Conservation (phyloP, 352 stramenopile species). For the Phytophthora hibernalis region DNA sequence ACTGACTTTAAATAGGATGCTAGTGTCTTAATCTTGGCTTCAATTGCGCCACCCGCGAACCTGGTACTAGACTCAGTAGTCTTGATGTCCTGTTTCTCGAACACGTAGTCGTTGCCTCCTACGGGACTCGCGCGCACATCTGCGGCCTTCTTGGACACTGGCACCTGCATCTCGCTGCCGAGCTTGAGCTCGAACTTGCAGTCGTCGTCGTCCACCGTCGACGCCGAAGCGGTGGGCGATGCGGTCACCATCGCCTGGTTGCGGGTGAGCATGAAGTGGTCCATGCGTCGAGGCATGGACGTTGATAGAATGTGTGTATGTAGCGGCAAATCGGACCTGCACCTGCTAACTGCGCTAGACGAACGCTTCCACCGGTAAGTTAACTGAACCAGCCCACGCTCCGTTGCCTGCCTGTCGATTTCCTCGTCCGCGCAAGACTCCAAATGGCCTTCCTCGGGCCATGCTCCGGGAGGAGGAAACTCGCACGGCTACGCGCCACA, state of each 20-base stretch:
- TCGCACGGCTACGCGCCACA: constrained; percentile 35
- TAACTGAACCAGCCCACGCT: constrained; percentile 18
- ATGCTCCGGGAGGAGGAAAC: neutral
- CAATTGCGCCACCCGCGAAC: constrained; percentile 27
- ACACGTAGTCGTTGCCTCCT: constrained; percentile 31
- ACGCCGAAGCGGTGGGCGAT: constrained; percentile 16
- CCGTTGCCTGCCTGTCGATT: constrained; percentile 21
- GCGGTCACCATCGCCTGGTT: constrained; percentile 20
- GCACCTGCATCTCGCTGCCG: constrained; percentile 36
- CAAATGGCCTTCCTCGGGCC: constrained; percentile 25
- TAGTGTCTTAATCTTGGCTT: constrained; percentile 53
- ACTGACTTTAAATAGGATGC: constrained; percentile 57
- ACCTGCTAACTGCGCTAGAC: constrained; percentile 23
- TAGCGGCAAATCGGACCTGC: constrained; percentile 30
- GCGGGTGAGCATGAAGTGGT: constrained; percentile 35
- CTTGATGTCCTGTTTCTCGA: constrained; percentile 35
- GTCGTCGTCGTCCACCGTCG: constrained; percentile 29
- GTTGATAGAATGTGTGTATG: constrained; percentile 10
- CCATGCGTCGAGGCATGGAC: constrained; percentile 44
- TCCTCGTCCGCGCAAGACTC: constrained; percentile 41
- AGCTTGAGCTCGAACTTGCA: constrained; percentile 54
- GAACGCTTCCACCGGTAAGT: constrained; percentile 17
- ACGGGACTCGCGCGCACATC: constrained; percentile 36
- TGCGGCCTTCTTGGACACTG: constrained; percentile 32
- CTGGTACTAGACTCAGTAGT: constrained; percentile 17